Evolutionary conservation across 1,284 basidiomycete species (phyloP).

Genomic region (Athelia psychrophila): DNA sequence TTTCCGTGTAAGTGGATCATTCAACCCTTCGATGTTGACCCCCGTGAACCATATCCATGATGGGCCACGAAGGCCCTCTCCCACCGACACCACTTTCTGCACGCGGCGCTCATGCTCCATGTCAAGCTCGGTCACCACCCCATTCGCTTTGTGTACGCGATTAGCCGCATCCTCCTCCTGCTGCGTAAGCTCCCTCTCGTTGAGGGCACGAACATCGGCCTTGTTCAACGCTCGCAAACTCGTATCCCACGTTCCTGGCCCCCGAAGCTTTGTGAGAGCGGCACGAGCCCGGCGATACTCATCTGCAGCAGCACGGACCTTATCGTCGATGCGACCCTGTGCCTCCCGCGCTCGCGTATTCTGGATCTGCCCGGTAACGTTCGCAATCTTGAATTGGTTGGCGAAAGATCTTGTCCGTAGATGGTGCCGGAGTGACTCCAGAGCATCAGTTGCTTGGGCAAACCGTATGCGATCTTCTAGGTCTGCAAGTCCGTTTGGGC

Average conservation of each 20-base stretch:
- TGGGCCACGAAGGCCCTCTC: background rate
- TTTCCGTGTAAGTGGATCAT: background rate
- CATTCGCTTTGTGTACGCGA: no score
- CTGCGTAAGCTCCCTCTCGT: background rate
- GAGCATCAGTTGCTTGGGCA: constrained; percentile 21
- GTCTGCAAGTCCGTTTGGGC: constrained; percentile 5
- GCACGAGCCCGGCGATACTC: constrained; percentile 8
- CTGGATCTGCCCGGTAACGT: constrained; percentile 21
- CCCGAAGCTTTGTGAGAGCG: constrained; percentile 7
- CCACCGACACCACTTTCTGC: background rate
- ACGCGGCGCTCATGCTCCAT: background rate
- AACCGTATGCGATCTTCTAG: constrained; percentile 25
- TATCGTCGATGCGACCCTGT: constrained; percentile 8
- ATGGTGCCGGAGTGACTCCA: constrained; percentile 24
- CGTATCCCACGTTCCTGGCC: constrained; percentile 11
- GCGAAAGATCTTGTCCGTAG: constrained; percentile 21
- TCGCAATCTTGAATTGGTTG: constrained; percentile 22
- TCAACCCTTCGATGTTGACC: background rate
- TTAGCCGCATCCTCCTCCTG: background rate
- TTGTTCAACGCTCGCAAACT: constrained; percentile 7
- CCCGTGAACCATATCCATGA: background rate
- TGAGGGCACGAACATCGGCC: constrained; percentile 10
- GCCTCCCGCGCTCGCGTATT: constrained; percentile 17
- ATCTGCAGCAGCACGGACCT: background rate
- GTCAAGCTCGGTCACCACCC: no score